Percentiles rank a stretch among this genome's conserved stretches.
These are phyloP conservation scores for Xerocomellus dryophilus DNA, from an alignment of 768 basidiomycete species.

Conservation along the genomic window DNA sequence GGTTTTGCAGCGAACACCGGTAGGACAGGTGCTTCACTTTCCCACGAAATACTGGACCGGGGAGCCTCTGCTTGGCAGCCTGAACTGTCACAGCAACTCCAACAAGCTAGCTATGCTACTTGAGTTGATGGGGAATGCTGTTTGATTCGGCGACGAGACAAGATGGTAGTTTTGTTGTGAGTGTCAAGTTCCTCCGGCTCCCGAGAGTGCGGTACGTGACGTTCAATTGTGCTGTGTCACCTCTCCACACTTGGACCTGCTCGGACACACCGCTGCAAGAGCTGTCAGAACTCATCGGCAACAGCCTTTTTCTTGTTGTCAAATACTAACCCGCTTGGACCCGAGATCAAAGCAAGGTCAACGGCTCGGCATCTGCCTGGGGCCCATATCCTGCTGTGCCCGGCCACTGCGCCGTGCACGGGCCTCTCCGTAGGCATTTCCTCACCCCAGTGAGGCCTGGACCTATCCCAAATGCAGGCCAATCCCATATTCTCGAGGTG, in stretches of 20 bases:
- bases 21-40: too few relatives aligned
- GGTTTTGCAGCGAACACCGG: too few relatives aligned
- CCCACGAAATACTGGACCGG: too few relatives aligned
- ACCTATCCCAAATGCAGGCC: conserved; percentile 1
- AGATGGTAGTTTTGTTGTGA: background rate
- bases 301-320: background rate
- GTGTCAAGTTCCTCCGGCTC: background rate
- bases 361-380: conserved; percentile 9
- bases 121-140: background rate
- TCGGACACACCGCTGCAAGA: conserved; percentile 1
- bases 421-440: background rate
- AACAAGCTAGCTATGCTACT: background rate
- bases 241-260: background rate
- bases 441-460: background rate
- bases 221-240: background rate
- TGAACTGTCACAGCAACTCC: background rate
- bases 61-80: too few relatives aligned
- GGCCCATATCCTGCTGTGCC: background rate
- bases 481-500: conserved; percentile 16
- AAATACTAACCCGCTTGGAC: background rate
- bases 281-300: background rate
- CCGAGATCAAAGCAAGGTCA: conserved; percentile 22
- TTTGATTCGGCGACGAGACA: background rate
- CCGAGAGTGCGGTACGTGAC: background rate
- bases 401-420: background rate